Evolutionary conservation across 352 stramenopile species (phyloP).

Genomic region (Plasmopara halstedii): DNA sequence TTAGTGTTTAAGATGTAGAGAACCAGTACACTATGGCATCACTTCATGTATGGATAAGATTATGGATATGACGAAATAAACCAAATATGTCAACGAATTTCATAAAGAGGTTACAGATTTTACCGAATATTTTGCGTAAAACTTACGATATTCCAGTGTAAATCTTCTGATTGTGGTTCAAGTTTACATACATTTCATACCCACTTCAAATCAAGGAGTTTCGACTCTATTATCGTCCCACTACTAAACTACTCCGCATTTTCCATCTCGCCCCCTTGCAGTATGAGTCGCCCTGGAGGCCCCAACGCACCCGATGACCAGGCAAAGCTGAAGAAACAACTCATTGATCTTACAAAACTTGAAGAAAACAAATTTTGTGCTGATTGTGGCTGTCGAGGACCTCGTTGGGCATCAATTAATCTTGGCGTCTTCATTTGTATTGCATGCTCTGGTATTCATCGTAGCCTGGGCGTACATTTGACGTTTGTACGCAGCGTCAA

Average conservation of each 20-base stretch:
- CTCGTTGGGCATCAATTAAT: conserved; percentile 91
- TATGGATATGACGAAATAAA: too few species aligned
- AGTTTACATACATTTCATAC: conserved; percentile 10
- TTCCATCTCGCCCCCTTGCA: conserved; percentile 2
- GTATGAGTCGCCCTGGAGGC: conserved; percentile 45
- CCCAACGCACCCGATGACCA: conserved; percentile 59
- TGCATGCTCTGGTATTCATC: conserved; percentile 90
- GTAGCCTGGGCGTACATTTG: conserved; percentile 89
- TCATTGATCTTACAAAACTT: conserved; percentile 86
- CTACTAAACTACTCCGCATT: conserved; percentile 1
- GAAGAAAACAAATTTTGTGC: conserved; percentile 89
- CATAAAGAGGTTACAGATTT: too few species aligned
- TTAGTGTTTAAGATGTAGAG: too few species aligned
- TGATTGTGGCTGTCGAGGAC: conserved; percentile 80
- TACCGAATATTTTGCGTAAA: too few species aligned
- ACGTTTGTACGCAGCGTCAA: conserved; percentile 91
- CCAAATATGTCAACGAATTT: too few species aligned
- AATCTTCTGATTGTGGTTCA: too few species aligned
- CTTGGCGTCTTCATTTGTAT: conserved; percentile 94
- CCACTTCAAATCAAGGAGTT: conserved; percentile 17
- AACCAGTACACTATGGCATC: too few species aligned
- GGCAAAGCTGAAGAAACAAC: conserved; percentile 82
- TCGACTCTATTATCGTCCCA: conserved; percentile 12
- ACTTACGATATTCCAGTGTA: too few species aligned
- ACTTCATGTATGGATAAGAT: too few species aligned